Conservation (phyloP, 345 rosid genomes). For the Noccaea bulbosa region DNA sequence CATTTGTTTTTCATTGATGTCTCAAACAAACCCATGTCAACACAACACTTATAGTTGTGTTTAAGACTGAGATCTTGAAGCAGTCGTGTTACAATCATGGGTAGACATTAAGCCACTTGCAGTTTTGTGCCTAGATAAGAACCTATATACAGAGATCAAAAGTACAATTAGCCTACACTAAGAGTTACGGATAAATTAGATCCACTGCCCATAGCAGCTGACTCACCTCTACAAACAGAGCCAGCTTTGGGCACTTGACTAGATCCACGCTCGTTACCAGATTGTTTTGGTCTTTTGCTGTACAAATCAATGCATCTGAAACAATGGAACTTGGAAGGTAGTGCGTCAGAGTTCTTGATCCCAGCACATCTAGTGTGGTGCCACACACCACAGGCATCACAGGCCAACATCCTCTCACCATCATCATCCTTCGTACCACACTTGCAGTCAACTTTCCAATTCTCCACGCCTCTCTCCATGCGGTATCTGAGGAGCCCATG, state of each 20-base stretch:
- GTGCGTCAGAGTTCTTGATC: conserved; percentile 51
- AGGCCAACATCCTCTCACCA: conserved; percentile 77
- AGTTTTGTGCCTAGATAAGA: conserved; percentile 20
- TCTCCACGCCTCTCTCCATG: conserved; percentile 71
- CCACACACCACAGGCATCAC: conserved; percentile 74
- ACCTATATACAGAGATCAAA: conserved; percentile 30
- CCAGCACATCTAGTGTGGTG: conserved; percentile 78
- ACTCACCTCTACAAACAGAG: conserved; percentile 51
- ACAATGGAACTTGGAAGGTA: conserved; percentile 56
- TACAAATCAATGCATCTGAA: conserved; percentile 44
- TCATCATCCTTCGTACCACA: conserved; percentile 80
- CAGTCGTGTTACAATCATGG: background rate
- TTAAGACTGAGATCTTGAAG: conserved; percentile 9
- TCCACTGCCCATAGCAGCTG: conserved; percentile 35
- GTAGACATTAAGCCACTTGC: conserved; percentile 20
- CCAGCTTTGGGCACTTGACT: conserved; percentile 33
- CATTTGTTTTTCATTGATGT: conserved; percentile 4
- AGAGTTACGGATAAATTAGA: conserved; percentile 39
- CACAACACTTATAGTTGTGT: background rate
- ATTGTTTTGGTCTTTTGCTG: conserved; percentile 33
- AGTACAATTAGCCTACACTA: conserved; percentile 44
- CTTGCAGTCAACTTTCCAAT: conserved; percentile 67
- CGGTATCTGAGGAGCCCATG: conserved; percentile 55
- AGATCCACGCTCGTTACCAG: conserved; percentile 40
- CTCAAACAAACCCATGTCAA: conserved; percentile 16